Conservation (phyloP, 2,329 filamentous ascomycete species). For the Fusarium pilosicola region DNA sequence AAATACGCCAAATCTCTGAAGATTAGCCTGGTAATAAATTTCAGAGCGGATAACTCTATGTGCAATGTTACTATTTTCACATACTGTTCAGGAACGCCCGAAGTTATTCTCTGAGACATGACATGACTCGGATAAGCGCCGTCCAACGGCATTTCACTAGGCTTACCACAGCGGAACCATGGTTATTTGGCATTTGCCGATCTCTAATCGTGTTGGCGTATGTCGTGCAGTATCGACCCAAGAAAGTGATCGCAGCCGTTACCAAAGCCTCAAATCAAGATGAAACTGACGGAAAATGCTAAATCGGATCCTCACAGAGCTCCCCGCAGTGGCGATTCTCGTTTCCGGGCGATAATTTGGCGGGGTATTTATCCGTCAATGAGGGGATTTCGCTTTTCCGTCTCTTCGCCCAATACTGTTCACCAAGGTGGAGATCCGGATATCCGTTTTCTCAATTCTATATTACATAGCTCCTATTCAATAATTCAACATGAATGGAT, state of each 20-base stretch:
- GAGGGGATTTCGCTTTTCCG: constrained; percentile 23
- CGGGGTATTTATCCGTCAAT: constrained; percentile 4
- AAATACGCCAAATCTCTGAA: rapidly evolving
- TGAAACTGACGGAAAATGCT: not conserved
- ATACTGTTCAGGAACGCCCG: not conserved
- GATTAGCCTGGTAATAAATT: rapidly evolving
- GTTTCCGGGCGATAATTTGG: not conserved
- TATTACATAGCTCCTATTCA: constrained; percentile 8
- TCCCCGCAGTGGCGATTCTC: not conserved
- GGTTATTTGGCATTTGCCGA: rapidly evolving
- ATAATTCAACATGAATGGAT: not conserved
- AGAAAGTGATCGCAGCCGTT: not conserved
- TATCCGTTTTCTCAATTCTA: constrained; percentile 4
- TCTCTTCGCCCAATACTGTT: not conserved
- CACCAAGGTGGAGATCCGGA: not conserved
- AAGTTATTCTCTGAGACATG: rapidly evolving
- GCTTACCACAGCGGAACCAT: rapidly evolving
- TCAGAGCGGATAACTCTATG: rapidly evolving
- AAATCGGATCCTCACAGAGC: not conserved
- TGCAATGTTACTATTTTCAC: not conserved
- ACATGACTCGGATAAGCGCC: not conserved
- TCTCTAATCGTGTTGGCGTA: not conserved
- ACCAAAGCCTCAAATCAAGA: not conserved
- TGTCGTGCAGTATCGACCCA: not conserved
- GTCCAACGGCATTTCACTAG: not conserved